Base-by-base conservation (phyloP, 129 eudicot species). In the Arctium lappa region DNA sequence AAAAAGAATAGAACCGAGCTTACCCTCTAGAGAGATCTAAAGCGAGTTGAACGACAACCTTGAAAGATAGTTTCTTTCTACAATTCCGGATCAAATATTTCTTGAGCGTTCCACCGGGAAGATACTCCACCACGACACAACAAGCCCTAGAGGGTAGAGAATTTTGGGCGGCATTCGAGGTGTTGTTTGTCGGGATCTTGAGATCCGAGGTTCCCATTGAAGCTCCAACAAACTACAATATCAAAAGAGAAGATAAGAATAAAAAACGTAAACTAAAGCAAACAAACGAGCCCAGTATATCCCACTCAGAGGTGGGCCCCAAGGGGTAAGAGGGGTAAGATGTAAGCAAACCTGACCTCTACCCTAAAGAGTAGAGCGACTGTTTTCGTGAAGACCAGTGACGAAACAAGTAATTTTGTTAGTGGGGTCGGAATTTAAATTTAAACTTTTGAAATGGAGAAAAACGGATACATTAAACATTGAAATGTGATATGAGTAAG, bases 161-260 rank as follows among this genome's bases (percentile, higher is more conserved):
- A 37, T 88, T 89, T 5, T 78, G 88, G 79, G n/a, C 87, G 31
- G 74, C 87, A 80, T 48, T 80, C 27, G 87, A 80, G 10, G 86
- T 33, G 81, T 40, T 83, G 38, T 76, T 82, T 72, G 92, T 11
- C 62, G 97, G 98, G 33, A 92, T 88, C 86, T 89, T 92, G 31
- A 92, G 93, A 82, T 94, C 89, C 31, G 97, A 91, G 34, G 97
- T 92, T 71, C 98, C 98, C 97, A 94, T 91, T 81, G 98, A 94
- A 81, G 98, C 98, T 37, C 98, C 98, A 62, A 91, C 83, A 82
- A 94, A 94, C 98, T 94, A 73, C 78, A 88, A 16, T 5, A 75
- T 22, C 40, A 60, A 5, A 48, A 39, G 37, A 40, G 32, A 84
- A 72, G 1, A 62, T n/a, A 40, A 3, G 7, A 79, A 36, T 62